Base-by-base conservation (phyloP, 164 flowering plant genomes). In the grape (Vitis vinifera) region DNA sequence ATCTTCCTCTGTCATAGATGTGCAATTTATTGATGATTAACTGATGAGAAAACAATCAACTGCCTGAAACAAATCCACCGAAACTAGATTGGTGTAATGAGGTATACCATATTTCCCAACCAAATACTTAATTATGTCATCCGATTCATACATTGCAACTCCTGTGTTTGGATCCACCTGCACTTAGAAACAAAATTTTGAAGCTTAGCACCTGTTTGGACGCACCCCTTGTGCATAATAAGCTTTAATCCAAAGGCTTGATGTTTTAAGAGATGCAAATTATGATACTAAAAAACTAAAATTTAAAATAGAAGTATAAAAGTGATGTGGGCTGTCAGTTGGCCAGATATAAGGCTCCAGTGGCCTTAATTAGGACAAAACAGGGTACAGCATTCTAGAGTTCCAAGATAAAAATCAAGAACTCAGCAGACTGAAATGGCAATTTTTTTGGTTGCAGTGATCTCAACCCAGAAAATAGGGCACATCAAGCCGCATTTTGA, bases 101-200 rank as follows among this genome's bases (percentile, higher is more conserved):
- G 77, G 67, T 74, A 55, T 47, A 95, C 99, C 99, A 80, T 95
- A 95, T 78, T 91, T 93, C 52, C 71, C 83, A 66, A 78, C 92
- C 85, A 95, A 80, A 75, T 93, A 95, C 81, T 93, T 91, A 47
- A 95, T 95, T 74, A 95, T 95, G 53, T 82, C 91, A 81, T 93
- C 99, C 61, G 99, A 95, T 84, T 95, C 99, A 63, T 95, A 95
- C 98, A 95, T 93, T 47, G 97, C 68, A 66, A 87, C 85, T 53
- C 97, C 98, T n/a, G 99, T 91, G 79, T 93, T 95, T 71, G 98
- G 99, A 78, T 95, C 99, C 65, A 95, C 97, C 99, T 95, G 85
- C 76, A 86, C 65, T 11, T 51, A 67, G 23, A 71, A 23, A 23
- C 27, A 65, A 71, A 72, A 19, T 8, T 59, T 51, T 63, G 23